Percentiles rank a stretch among this genome's conserved stretches.
Conservation (phyloP, 306 rosid genomes). For the Lagenaria siceraria region DNA sequence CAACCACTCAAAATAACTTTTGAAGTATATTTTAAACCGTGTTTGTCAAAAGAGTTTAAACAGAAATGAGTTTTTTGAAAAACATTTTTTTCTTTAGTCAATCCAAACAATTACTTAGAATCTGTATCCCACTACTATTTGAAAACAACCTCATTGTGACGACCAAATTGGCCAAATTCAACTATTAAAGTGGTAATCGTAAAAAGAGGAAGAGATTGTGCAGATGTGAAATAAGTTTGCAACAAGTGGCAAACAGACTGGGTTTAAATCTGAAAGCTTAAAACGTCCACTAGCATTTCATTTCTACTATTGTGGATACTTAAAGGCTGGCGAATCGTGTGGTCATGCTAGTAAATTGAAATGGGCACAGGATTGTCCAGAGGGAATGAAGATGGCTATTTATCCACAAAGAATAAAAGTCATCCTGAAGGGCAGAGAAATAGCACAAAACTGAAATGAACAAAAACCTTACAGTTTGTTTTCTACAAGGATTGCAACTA, state of each 20-base stretch:
- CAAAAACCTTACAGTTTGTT: neutral
- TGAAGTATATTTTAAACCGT: no score
- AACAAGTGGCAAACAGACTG: neutral
- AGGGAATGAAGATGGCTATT: neutral
- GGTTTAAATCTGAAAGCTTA: neutral
- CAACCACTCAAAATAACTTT: no score
- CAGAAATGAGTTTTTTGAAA: no score
- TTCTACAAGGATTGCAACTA: slow-evolving; percentile 22
- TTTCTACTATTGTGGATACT: neutral
- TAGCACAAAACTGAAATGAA: neutral
- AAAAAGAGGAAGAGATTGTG: neutral
- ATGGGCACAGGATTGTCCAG: neutral
- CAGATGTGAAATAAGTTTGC: neutral
- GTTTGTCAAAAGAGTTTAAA: no score
- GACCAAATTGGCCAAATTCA: no score
- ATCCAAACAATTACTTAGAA: no score
- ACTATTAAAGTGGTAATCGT: no score
- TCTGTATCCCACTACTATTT: no score
- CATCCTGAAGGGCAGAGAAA: slow-evolving; percentile 7
- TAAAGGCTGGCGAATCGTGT: neutral
- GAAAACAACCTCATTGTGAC: no score
- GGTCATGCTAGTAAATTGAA: neutral
- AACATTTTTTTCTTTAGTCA: no score
- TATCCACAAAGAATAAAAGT: slow-evolving; percentile 10
- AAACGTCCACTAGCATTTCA: neutral